A percentile compares a stretch with the other conserved stretches of the same genome.
Evolutionary conservation across 2,329 filamentous ascomycete species (phyloP).

Genomic region (Cladosporium colombiae): DNA sequence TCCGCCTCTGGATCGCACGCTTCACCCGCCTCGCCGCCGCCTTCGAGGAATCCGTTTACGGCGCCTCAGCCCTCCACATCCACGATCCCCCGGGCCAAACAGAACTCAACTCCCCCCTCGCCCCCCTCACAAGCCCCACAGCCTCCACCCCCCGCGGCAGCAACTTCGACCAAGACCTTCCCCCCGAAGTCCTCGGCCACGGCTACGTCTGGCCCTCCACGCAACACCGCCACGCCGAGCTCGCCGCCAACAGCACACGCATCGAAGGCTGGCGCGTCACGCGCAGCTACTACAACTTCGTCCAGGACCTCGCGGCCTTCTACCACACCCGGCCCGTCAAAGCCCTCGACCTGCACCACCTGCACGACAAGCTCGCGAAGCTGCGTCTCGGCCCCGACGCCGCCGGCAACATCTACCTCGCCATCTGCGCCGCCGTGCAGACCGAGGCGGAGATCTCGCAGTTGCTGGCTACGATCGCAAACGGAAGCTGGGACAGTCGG

Average conservation of each 20-base stretch:
- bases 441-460: conserved; percentile 77
- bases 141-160: background rate
- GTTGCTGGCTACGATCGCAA: conserved; percentile 37
- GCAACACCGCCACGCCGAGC: conserved; percentile 73
- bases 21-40: conserved; percentile 90
- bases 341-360: conserved; percentile 83
- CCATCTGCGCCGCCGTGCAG: conserved; percentile 65
- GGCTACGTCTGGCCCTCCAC: conserved; percentile 96
- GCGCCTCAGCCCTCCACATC: conserved; percentile 84
- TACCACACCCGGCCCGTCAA: conserved; percentile 60
- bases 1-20: conserved; percentile 90
- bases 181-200: conserved; percentile 60
- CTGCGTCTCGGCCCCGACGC: conserved; percentile 75
- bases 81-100: conserved; percentile 65
- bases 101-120: conserved; percentile 70
- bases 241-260: conserved; percentile 85
- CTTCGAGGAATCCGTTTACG: conserved; percentile 95
- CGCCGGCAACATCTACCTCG: conserved; percentile 81
- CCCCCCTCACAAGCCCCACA: conserved; percentile 25
- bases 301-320: conserved; percentile 49
- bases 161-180: conserved; percentile 21
- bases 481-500: conserved; percentile 32
- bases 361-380: conserved; percentile 85
- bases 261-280: conserved; percentile 98
- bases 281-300: conserved; percentile 91